These are phyloP conservation scores for Musa itinerans DNA, from an alignment of 176 grass and related monocot species.

Conservation along the genomic window DNA sequence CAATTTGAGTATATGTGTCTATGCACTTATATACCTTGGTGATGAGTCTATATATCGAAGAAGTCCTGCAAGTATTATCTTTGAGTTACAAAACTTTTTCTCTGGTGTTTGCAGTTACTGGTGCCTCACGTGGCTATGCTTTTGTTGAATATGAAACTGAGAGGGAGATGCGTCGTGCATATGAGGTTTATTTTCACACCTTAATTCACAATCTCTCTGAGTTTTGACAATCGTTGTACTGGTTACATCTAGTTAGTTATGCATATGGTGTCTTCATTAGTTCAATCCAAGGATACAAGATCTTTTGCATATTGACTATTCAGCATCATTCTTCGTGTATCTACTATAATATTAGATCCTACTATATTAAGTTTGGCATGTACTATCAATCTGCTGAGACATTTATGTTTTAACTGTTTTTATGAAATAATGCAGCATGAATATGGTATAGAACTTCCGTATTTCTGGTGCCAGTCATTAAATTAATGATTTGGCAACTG, in stretches of 20 bases:
- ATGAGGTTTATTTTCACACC: conserved; percentile 39
- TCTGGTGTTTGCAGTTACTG: conserved; percentile 55
- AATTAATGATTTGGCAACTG: too few relatives aligned
- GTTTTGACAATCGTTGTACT: background rate
- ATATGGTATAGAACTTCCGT: too few relatives aligned
- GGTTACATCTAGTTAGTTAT: too few relatives aligned
- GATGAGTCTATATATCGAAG: too few relatives aligned
- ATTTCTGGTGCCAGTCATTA: too few relatives aligned
- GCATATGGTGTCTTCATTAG: too few relatives aligned
- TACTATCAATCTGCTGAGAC: too few relatives aligned
- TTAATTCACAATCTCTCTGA: background rate
- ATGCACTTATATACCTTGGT: too few relatives aligned
- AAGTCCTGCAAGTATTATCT: background rate
- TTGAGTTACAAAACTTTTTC: background rate
- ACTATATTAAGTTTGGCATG: background rate
- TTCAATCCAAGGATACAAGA: background rate
- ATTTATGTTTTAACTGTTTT: too few relatives aligned
- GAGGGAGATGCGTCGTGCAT: conserved; percentile 63
- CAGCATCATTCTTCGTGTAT: background rate
- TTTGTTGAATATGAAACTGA: conserved; percentile 92
- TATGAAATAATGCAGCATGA: too few relatives aligned
- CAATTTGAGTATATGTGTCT: too few relatives aligned
- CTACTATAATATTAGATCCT: background rate
- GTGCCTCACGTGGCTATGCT: conserved; percentile 77
- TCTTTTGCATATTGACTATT: background rate